A percentile compares a stretch with the other conserved stretches of the same genome.
These are phyloP conservation scores for Parvularia atlantis DNA, from an alignment of 78 protist genomes.

Conservation along the genomic window DNA sequence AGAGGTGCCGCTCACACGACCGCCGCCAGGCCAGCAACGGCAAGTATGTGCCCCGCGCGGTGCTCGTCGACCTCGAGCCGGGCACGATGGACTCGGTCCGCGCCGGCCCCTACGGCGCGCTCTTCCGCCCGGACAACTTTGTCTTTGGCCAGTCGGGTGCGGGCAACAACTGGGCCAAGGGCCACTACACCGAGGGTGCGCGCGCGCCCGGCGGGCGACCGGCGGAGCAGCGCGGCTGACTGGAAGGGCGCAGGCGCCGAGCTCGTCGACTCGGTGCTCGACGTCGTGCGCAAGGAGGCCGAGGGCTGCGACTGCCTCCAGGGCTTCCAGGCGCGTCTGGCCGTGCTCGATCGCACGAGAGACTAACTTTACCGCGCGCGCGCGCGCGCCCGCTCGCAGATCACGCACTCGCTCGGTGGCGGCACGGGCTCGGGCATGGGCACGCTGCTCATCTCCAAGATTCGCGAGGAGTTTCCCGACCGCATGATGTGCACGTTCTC, in stretches of 20 bases:
- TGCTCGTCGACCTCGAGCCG: constrained; percentile 96
- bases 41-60: constrained; percentile 94
- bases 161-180: constrained; percentile 97
- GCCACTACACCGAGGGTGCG: constrained; percentile 97
- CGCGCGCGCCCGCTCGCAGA: no score
- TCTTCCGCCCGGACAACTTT: constrained; percentile 93
- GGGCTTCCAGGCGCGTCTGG: constrained; percentile 99
- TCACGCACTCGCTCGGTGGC: constrained; percentile 95
- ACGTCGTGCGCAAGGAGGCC: constrained; percentile 93
- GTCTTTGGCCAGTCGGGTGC: constrained; percentile 71
- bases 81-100: constrained; percentile 92
- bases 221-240: no score
- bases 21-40: constrained; percentile 86
- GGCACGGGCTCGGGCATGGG: constrained; percentile 98
- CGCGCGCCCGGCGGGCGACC: no score
- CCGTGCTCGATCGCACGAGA: no score
- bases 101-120: constrained; percentile 80
- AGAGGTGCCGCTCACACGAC: constrained; percentile 53
- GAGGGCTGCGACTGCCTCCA: constrained; percentile 95
- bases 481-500: constrained; percentile 94
- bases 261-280: constrained; percentile 89
- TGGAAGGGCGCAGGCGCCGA: no score
- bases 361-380: no score
- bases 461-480: constrained; percentile 95
- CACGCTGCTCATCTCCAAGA: constrained; percentile 72